These are phyloP conservation scores for Acer campestre DNA, from an alignment of 345 rosid genomes.

Conservation along the genomic window DNA sequence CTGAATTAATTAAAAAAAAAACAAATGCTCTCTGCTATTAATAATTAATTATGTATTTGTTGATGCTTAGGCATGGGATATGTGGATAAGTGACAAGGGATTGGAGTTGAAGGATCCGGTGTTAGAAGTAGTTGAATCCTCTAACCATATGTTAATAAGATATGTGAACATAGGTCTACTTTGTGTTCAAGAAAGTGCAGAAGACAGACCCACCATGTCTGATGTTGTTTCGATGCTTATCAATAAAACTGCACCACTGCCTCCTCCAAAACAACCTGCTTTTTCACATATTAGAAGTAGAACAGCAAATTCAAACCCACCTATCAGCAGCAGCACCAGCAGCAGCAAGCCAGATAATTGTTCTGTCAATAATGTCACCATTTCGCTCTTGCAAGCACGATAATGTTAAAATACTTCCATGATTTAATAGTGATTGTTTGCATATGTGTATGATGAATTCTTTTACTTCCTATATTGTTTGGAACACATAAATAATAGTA, in stretches of 20 bases:
- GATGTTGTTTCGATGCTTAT: conserved; percentile 27
- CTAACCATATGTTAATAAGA: background rate
- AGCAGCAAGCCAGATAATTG: too few species aligned
- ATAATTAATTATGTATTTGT: background rate
- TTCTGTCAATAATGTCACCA: too few species aligned
- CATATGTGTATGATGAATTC: too few species aligned
- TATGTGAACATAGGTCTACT: conserved; percentile 31
- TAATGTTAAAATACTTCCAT: too few species aligned
- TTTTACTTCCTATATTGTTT: too few species aligned
- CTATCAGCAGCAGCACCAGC: too few species aligned
- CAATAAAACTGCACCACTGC: conserved; percentile 24
- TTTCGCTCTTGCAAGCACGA: too few species aligned
- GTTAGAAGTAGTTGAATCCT: background rate
- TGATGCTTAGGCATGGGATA: conserved; percentile 34
- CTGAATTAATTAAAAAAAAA: too few species aligned
- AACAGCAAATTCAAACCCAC: background rate
- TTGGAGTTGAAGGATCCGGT: conserved; percentile 19
- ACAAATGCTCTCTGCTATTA: background rate
- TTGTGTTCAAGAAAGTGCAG: conserved; percentile 36
- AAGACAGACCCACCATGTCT: conserved; percentile 31
- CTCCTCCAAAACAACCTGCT: conserved; percentile 36
- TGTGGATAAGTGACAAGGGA: conserved; percentile 27
- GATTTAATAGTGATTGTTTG: too few species aligned
- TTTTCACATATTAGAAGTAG: conserved; percentile 24
- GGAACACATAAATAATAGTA: too few species aligned